These are phyloP conservation scores for Zopfia rhizophila DNA, from an alignment of 2,329 filamentous ascomycete genomes.

Conservation along the genomic window DNA sequence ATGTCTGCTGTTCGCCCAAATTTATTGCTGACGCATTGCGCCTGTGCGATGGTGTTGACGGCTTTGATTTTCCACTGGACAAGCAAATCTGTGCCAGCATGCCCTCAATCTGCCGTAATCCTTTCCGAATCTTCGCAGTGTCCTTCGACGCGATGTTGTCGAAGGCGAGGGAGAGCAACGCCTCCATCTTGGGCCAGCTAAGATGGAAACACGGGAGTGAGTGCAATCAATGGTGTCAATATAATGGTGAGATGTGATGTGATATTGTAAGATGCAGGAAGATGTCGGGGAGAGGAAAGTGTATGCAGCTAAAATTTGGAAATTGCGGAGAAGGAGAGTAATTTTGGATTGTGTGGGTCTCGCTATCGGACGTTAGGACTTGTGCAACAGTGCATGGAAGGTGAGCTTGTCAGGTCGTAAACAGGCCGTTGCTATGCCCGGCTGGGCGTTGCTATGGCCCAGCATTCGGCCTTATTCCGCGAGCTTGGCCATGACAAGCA, in stretches of 20 bases:
- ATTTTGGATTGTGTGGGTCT: constrained; percentile 39
- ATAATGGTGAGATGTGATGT: constrained; percentile 5
- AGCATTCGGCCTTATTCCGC: constrained; percentile 9
- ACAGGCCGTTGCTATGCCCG: too few relatives aligned
- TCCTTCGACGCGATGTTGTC: constrained; percentile 97
- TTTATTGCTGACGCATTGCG: constrained; percentile 51
- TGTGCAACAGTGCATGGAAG: constrained; percentile 10
- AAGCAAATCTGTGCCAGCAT: constrained; percentile 95
- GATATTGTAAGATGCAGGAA: constrained; percentile 26
- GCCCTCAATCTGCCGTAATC: constrained; percentile 91
- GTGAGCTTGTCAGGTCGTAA: constrained; percentile 17
- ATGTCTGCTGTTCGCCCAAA: constrained; percentile 41
- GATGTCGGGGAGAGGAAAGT: constrained; percentile 27
- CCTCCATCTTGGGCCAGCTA: constrained; percentile 74
- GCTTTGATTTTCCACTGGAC: constrained; percentile 56
- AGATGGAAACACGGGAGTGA: constrained; percentile 8
- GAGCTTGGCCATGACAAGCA: constrained; percentile 4
- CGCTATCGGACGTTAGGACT: constrained; percentile 26
- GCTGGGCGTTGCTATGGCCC: constrained; percentile 25
- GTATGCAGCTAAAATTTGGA: constrained; percentile 39
- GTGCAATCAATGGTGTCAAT: constrained; percentile 7
- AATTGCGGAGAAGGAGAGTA: constrained; percentile 39
- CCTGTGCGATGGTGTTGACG: constrained; percentile 44
- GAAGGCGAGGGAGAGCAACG: constrained; percentile 89
- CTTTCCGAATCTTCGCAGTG: constrained; percentile 88